Evolutionary conservation across 2,329 filamentous ascomycete genomes (phyloP), one percentile per base, ranked within the genome.

Genomic region (Colletotrichum magnum): DNA sequence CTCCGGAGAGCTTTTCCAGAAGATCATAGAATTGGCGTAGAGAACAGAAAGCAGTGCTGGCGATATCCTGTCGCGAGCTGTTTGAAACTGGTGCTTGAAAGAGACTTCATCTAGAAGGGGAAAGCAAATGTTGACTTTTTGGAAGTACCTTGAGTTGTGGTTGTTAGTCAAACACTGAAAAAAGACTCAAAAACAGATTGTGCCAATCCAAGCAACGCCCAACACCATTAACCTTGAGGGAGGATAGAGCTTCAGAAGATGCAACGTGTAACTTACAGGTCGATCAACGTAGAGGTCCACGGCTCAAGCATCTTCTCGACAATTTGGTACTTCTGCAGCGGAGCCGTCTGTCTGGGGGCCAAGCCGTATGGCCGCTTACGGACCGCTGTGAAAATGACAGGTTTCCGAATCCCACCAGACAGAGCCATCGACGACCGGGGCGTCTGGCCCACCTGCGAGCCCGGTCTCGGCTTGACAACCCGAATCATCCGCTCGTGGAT

Each of bases 251-350:
- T 18, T 18, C 28, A 9, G n/a, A 24, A 16, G 1, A 41, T 4
- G 3, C 12, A 32, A 52, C 2, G 12, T 43, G 43, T 6, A 13
- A 74, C 82, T 72, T 72, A 85, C 83, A 86, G 71, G 32, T 83
- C 82, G 51, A 90, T 79, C 6, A 90, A 74, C 56, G 87, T 83
- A 32, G 83, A 80, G 36, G 81, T 79, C 66, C 85, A 86, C 1
- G 88, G 87, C 39, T 88, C 88, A 1, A 91, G 76, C 45, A 91
- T 83, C 72, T 89, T 88, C 71, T 89, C 88, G 53, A 89, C 83
- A 43, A 87, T 84, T 68, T 88, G 84, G 39, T 87, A 83, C 72
- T 87, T 89, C 48, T 81, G 78, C 2, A 80, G 80, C 0, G 84
- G 79, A 9, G 76, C 77, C 41, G 79, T 82, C 45, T 77, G 76